Conservation (phyloP, 164 flowering plant genomes). For the Umbilicus rupestris region DNA sequence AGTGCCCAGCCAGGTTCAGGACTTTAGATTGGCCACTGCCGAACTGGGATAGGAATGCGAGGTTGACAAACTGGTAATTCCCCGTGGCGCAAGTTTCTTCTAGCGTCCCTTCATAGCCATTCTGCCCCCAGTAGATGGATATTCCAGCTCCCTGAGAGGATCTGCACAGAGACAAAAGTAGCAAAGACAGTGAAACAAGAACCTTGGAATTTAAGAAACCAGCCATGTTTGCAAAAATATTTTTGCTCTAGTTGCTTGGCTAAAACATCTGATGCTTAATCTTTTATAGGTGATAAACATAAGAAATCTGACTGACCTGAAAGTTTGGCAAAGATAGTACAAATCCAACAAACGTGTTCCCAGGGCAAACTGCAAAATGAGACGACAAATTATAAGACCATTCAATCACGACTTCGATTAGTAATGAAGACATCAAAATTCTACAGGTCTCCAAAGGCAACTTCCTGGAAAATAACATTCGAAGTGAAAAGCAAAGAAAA, state of each 20-base stretch:
- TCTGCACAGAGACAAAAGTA: background rate
- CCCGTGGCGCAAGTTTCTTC: slow-evolving; percentile 7
- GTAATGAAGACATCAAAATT: background rate
- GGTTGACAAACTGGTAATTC: slow-evolving; percentile 4
- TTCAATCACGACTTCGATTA: background rate
- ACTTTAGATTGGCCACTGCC: slow-evolving; percentile 17
- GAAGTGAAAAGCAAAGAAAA: background rate
- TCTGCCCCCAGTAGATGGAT: slow-evolving; percentile 12
- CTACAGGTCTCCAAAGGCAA: too few relatives aligned
- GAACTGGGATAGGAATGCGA: slow-evolving; percentile 13
- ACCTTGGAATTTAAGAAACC: background rate
- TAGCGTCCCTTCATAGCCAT: slow-evolving; percentile 4
- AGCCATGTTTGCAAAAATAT: background rate
- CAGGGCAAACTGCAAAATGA: background rate
- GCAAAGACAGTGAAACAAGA: background rate
- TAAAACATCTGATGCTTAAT: background rate
- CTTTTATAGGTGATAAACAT: background rate
- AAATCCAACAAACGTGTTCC: background rate
- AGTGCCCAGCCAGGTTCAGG: slow-evolving; percentile 20
- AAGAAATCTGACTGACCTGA: background rate
- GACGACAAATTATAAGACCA: background rate
- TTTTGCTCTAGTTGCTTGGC: background rate
- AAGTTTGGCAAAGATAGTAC: background rate
- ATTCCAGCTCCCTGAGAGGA: slow-evolving; percentile 4
- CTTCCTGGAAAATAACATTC: background rate